These are phyloP conservation scores for Verticillium tricorpus DNA, from an alignment of 2,329 filamentous ascomycete genomes.

Conservation along the genomic window DNA sequence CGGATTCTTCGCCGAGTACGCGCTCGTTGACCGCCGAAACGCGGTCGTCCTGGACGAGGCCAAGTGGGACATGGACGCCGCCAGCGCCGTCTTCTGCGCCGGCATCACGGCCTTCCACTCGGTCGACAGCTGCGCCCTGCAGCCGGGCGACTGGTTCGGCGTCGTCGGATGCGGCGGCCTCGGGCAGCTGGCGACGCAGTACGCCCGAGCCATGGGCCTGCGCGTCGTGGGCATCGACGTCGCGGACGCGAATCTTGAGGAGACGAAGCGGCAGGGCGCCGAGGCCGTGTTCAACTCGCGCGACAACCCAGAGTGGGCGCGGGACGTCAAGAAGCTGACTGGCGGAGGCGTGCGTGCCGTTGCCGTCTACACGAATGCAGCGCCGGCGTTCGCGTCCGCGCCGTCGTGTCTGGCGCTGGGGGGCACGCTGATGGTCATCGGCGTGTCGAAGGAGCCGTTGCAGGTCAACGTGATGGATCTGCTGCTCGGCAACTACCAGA, in stretches of 20 bases:
- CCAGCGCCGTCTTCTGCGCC: constrained; percentile 43
- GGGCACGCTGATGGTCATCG: constrained; percentile 37
- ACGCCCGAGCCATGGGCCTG: constrained; percentile 39
- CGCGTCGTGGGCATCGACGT: constrained; percentile 38
- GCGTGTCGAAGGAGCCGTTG: constrained; percentile 30
- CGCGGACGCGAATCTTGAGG: constrained; percentile 34
- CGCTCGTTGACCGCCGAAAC: constrained; percentile 38
- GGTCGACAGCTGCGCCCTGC: constrained; percentile 29
- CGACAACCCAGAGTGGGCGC: constrained; percentile 28
- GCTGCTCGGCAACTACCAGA: constrained; percentile 30
- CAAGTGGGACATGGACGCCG: constrained; percentile 24
- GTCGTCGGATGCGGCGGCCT: constrained; percentile 39
- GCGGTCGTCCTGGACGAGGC: constrained; percentile 32
- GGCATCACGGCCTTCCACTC: constrained; percentile 41
- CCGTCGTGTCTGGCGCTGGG: constrained; percentile 28
- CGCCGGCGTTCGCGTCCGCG: constrained; percentile 30
- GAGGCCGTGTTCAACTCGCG: constrained; percentile 38
- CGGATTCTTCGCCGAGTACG: constrained; percentile 44
- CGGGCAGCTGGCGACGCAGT: constrained; percentile 41
- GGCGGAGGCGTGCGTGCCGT: constrained; percentile 34
- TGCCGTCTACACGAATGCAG: constrained; percentile 33
- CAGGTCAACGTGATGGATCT: constrained; percentile 32
- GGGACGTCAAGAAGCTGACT: constrained; percentile 34
- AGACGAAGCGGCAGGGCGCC: constrained; percentile 32
- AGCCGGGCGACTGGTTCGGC: constrained; percentile 32